phyloP scores from a whole-genome alignment of 2,329 filamentous ascomycete species.

The Aspergillus sp. region DNA sequence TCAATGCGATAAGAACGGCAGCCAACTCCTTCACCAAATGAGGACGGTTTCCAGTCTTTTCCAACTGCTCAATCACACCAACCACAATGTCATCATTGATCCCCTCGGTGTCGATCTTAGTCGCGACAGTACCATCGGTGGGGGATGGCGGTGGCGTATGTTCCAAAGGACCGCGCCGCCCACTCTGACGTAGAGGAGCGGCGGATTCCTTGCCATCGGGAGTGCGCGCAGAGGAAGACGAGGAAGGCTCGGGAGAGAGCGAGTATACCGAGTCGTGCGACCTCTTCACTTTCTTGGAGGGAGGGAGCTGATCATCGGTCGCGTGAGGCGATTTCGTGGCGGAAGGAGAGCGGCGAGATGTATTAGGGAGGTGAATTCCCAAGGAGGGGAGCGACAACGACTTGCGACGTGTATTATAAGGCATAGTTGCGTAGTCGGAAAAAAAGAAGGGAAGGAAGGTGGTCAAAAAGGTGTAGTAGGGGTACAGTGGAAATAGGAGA shows the following conservation, averaged over 20 bases:
- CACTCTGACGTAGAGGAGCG: conserved; percentile 25
- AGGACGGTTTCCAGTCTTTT: conserved; percentile 86
- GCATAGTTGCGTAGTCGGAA: conserved; percentile 58
- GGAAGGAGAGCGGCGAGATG: conserved; percentile 61
- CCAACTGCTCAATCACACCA: conserved; percentile 81
- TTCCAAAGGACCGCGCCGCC: conserved; percentile 59
- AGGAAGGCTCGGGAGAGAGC: conserved; percentile 41
- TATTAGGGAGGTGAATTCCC: conserved; percentile 78
- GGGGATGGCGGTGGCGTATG: conserved; percentile 82
- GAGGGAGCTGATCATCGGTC: conserved; percentile 53
- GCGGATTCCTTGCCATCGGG: conserved; percentile 32
- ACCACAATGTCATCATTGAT: conserved; percentile 97
- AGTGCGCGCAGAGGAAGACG: conserved; percentile 30
- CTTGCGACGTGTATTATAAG: conserved; percentile 96
- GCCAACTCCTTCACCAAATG: conserved; percentile 95
- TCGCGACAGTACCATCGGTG: conserved; percentile 49
- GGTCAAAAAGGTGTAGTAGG: conserved; percentile 10
- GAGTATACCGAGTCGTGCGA: conserved; percentile 61
- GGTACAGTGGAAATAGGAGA: conserved; percentile 10
- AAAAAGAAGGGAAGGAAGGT: conserved; percentile 3
- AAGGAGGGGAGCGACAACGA: conserved; percentile 89
- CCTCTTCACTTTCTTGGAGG: conserved; percentile 74
- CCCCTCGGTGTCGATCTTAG: conserved; percentile 73
- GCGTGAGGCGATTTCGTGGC: conserved; percentile 65
- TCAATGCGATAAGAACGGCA: conserved; percentile 71